Base-by-base conservation (phyloP, 1,284 basidiomycete species). In the Retiboletus flavoniger region DNA sequence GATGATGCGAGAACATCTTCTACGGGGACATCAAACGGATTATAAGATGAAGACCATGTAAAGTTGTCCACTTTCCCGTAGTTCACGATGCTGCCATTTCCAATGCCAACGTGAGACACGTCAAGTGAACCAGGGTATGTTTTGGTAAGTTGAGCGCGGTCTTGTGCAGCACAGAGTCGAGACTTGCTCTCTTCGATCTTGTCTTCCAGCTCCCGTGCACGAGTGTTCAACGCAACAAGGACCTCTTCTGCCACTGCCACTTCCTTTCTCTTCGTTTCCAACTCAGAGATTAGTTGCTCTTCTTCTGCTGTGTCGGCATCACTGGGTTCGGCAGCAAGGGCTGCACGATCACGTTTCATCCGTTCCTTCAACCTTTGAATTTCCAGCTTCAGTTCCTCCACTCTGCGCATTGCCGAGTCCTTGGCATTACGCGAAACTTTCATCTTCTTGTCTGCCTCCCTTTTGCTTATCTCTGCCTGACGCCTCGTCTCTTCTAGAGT, bases 361-460 rank as follows among this genome's bases (percentile, higher is more conserved):
- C 78, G 78, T 51, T 78, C 74, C 59, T 79, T 80, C 40, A 95
- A 64, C 49, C 73, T 75, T 49, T 72, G 73, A 43, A 95, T 89
- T 67, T 95, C 88, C 56, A 78, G 75, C 58, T 85, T 82, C 38
- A 94, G 75, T 60, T 79, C 79, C 51, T 81, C 79, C 54, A 93
- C 85, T 47, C 85, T 82, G 55, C 78, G 79, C 44, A 76, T 77
- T 6, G 89, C 80, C 50, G 78, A 84, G 62, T 89, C 86, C 41
- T 87, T 82, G 55, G 81, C 76, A 43, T 72, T 75, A 67, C 89
- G 85, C 4, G 85, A 85, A 16, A 80, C 77, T 62, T 87, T 89
- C 54, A 96, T 77, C 60, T 87, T 87, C 75, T 92, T 93, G 72
- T 98, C 95, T 2, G 89, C 91, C 38, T 98, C 94, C 44, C 87